Evolutionary conservation across 2,329 filamentous ascomycete species (phyloP), one percentile per base, ranked within the genome.

Genomic region (Verticillium alfalfae): DNA sequence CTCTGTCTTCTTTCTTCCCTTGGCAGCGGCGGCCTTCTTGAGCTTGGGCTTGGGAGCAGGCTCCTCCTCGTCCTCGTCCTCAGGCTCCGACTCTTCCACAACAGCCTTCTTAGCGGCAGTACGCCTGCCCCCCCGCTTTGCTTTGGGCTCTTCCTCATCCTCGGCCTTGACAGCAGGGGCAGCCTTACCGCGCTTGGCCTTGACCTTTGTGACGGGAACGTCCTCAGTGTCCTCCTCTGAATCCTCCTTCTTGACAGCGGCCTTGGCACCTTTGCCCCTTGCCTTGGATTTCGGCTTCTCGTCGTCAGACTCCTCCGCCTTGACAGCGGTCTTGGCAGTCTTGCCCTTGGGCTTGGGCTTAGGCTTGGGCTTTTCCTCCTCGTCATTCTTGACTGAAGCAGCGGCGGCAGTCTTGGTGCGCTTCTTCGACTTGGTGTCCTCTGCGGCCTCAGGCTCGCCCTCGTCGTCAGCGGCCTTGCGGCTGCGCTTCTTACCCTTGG

Each of bases 21-120:
- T 64, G 34, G 57, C 49, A 10, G 64, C 65, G 9, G 66, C 62
- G 67, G 71, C 73, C 55, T 68, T 66, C 60, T 68, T 66, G 56
- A 68, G 67, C 67, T 72, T 75, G 36, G 70, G 65, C 68, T 73
- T 77, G 13, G 73, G 67, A 5, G 67, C 72, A 36, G 72, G 66
- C 67, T 77, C 70, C 58, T 71, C 68, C 26, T 67, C 62, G 36
- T 67, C 65, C 12, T 68, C 67, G 1, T 70, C 68, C 58, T 65
- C 64, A 6, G 52, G 57, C n/a, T 66, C 36, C 2, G 58, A 58
- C 16, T 58, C 60, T 12, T 64, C 58, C 65, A 26, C 63, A 37
- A 55, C 56, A 15, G 57, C 31, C 37, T 64, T 61, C 52, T 57
- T 62, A 37, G 62, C 60, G 5, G 52, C n/a, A 22, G 34, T 34